Percentiles rank a stretch among this genome's conserved stretches.
Evolutionary conservation across 2,329 filamentous ascomycete species (phyloP).

Genomic region (Beauveria sp.): DNA sequence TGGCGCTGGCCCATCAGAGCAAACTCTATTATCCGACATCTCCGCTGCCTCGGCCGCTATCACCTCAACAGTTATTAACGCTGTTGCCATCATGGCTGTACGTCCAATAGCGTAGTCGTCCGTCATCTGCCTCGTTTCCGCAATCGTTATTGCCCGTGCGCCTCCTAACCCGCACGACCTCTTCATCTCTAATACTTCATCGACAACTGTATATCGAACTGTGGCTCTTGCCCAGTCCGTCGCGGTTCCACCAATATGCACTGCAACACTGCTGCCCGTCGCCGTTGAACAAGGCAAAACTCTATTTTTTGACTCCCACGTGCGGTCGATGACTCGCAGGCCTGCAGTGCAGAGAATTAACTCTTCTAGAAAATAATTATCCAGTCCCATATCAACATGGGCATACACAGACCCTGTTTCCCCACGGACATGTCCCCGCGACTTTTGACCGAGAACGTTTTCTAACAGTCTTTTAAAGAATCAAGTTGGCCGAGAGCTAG

Average conservation of each 20-base stretch:
- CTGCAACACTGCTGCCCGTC: constrained; percentile 2
- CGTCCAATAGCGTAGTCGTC: not conserved
- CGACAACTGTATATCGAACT: not conserved
- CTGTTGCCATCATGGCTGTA: no score
- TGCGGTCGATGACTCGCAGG: not conserved
- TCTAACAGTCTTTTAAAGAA: not conserved
- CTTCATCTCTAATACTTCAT: not conserved
- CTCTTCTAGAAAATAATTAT: not conserved
- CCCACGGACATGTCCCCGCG: not conserved
- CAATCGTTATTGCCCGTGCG: not conserved
- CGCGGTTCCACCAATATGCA: constrained; percentile 2
- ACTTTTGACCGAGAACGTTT: not conserved
- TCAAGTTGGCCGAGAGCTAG: not conserved
- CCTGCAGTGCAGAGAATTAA: not conserved
- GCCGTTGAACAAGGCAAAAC: not conserved
- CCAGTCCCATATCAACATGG: no score
- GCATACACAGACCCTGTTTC: not conserved
- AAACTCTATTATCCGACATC: constrained; percentile 2
- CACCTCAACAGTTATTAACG: not conserved
- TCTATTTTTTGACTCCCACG: constrained; percentile 5
- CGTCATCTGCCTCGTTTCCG: not conserved
- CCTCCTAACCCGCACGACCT: not conserved
- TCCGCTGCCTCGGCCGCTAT: not conserved
- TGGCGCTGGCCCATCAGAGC: not conserved
- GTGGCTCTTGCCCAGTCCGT: not conserved